Conservation (phyloP, 169 alveolate species). For the Cryptosporidium sp. region DNA sequence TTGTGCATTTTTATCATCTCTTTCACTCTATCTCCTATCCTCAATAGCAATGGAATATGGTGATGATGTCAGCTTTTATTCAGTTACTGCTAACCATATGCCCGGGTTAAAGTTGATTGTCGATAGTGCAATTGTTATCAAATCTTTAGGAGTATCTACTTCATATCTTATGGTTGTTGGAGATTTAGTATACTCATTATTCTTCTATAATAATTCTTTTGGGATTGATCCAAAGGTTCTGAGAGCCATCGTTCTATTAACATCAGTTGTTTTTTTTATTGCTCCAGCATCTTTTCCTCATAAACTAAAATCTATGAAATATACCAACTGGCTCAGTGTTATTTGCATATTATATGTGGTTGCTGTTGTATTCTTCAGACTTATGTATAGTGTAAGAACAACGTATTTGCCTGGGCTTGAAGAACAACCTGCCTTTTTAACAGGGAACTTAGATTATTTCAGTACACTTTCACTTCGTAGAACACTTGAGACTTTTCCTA, state of each 20-base stretch:
- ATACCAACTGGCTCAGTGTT: conserved; percentile 73
- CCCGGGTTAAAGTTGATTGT: conserved; percentile 66
- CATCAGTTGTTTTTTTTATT: conserved; percentile 57
- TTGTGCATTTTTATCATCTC: conserved; percentile 64
- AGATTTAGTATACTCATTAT: conserved; percentile 45
- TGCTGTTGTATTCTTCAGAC: conserved; percentile 37
- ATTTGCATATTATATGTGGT: conserved; percentile 65
- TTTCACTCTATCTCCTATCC: conserved; percentile 60
- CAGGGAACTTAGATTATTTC: conserved; percentile 32
- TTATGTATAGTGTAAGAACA: neutral
- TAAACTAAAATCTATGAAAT: conserved; percentile 55
- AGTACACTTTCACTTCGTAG: conserved; percentile 27
- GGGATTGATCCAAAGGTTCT: conserved; percentile 66
- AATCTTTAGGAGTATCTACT: conserved; percentile 71
- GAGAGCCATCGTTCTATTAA: conserved; percentile 65
- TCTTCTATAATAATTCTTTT: conserved; percentile 27
- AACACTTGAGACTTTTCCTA: conserved; percentile 65
- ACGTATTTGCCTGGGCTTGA: neutral
- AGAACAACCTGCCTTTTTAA: conserved; percentile 26
- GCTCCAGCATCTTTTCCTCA: conserved; percentile 77
- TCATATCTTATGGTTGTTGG: conserved; percentile 77
- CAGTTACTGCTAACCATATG: conserved; percentile 54
- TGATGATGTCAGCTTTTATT: conserved; percentile 75
- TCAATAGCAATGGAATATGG: conserved; percentile 68
- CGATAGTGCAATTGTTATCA: conserved; percentile 71